Conservation (phyloP, 2,329 filamentous ascomycete species). For the Aspergillus sp. region DNA sequence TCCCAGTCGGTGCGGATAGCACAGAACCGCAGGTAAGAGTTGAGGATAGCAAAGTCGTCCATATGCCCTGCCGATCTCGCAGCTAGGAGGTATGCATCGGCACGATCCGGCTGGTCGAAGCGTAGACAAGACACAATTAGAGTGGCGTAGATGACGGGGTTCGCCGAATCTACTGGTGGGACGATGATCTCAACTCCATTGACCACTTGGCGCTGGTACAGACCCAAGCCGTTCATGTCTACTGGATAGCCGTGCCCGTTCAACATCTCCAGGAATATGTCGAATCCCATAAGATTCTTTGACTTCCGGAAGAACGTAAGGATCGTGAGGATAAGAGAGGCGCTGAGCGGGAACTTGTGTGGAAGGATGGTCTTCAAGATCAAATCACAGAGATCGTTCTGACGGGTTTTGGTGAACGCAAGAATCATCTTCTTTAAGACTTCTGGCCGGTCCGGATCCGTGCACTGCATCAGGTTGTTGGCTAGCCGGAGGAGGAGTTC, state of each 20-base stretch:
- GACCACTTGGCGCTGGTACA: constrained; percentile 30
- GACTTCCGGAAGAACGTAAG: constrained; percentile 43
- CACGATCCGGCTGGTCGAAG: constrained; percentile 44
- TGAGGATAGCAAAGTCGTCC: constrained; percentile 41
- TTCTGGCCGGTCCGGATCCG: constrained; percentile 40
- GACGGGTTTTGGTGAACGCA: constrained; percentile 40
- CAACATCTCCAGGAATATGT: constrained; percentile 42
- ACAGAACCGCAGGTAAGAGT: constrained; percentile 43
- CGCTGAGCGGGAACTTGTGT: constrained; percentile 39
- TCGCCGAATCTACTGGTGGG: constrained; percentile 37
- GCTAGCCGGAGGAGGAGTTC: constrained; percentile 40
- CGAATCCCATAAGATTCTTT: constrained; percentile 45
- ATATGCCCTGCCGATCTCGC: constrained; percentile 39
- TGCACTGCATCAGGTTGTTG: constrained; percentile 37
- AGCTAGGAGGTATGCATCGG: constrained; percentile 44
- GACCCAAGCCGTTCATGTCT: constrained; percentile 33
- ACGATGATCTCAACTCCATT: constrained; percentile 41
- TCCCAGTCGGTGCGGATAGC: constrained; percentile 40
- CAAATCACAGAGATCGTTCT: constrained; percentile 44
- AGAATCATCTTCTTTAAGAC: constrained; percentile 38
- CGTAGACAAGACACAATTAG: constrained; percentile 42
- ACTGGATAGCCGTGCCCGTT: constrained; percentile 37
- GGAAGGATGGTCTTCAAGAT: constrained; percentile 42
- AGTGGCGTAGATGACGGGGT: constrained; percentile 37
- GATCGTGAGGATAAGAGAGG: constrained; percentile 40